A percentile compares a stretch with the other conserved stretches of the same genome.
These are phyloP conservation scores for Osmanthus fragrans DNA, from an alignment of 257 asterid species.

Conservation along the genomic window DNA sequence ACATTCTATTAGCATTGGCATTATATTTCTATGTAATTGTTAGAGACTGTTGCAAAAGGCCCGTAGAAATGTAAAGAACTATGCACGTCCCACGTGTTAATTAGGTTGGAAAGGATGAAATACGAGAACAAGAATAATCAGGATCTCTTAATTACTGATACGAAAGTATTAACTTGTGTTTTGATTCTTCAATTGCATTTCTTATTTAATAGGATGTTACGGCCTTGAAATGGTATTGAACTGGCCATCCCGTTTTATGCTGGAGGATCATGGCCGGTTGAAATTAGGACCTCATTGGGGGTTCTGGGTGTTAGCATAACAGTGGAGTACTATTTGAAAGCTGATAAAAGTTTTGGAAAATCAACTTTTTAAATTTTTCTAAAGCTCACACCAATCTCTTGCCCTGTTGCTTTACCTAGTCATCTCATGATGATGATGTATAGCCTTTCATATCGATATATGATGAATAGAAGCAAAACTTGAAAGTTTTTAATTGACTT, in stretches of 20 bases:
- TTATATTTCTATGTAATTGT: not conserved
- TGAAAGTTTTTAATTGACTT: not conserved
- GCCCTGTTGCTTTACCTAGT: not conserved
- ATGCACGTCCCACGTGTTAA: not conserved
- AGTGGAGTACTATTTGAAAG: not conserved
- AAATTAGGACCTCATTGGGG: not conserved
- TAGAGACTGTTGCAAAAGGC: not conserved
- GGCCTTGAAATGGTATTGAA: not conserved
- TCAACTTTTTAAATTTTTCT: not conserved
- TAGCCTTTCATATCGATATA: not conserved
- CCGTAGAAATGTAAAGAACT: not conserved
- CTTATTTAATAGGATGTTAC: not conserved
- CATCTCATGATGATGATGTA: not conserved
- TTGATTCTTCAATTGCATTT: not conserved
- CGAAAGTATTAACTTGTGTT: not conserved
- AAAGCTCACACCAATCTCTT: not conserved
- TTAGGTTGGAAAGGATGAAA: not conserved
- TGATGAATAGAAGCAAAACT: not conserved
- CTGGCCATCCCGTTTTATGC: not conserved
- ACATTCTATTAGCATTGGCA: not conserved
- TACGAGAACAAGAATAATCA: not conserved
- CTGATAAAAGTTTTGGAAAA: not conserved
- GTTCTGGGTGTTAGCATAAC: not conserved
- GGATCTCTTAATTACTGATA: not conserved
- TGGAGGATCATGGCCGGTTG: not conserved